phyloP scores from a whole-genome alignment of 1,284 basidiomycete genomes.

The Cutaneotrichosporon cavernicola region DNA sequence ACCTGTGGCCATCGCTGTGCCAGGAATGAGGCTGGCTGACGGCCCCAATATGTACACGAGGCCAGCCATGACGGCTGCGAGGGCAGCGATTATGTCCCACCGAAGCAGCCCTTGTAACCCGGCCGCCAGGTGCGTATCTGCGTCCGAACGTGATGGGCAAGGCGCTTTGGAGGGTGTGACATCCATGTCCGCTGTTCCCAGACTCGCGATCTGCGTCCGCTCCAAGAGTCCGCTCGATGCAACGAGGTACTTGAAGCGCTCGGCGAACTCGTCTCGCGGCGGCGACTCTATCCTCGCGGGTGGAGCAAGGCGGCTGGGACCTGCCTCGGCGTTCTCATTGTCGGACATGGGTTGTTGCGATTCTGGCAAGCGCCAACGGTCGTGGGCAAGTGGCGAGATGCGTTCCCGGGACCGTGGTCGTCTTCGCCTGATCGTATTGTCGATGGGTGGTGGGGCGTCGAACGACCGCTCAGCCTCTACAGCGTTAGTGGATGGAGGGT shows the following conservation, averaged over 20 bases:
- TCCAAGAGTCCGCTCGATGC: constrained; percentile 46
- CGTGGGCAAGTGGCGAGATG: constrained; percentile 1
- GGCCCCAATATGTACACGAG: constrained; percentile 12
- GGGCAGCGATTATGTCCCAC: constrained; percentile 12
- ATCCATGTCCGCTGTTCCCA: constrained; percentile 1
- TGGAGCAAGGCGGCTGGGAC: constrained; percentile 5
- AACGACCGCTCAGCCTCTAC: constrained; percentile 26
- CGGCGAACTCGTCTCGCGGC: constrained; percentile 33
- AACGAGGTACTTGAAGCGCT: constrained; percentile 47
- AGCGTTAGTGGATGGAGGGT: constrained; percentile 6
- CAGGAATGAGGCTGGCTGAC: background rate
- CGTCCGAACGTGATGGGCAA: background rate
- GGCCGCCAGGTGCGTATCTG: background rate
- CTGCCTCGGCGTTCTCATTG: background rate
- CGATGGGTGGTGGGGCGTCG: constrained; percentile 13
- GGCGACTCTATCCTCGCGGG: background rate
- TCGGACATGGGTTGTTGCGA: background rate
- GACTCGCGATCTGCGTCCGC: constrained; percentile 20
- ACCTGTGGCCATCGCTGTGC: background rate
- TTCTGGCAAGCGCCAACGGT: background rate
- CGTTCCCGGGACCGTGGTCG: background rate
- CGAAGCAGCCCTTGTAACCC: background rate
- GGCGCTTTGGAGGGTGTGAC: background rate
- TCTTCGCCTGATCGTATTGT: constrained; percentile 10
- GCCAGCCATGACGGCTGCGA: background rate